phyloP scores from a whole-genome alignment of 306 rosid genomes.

The Delonix regia region DNA sequence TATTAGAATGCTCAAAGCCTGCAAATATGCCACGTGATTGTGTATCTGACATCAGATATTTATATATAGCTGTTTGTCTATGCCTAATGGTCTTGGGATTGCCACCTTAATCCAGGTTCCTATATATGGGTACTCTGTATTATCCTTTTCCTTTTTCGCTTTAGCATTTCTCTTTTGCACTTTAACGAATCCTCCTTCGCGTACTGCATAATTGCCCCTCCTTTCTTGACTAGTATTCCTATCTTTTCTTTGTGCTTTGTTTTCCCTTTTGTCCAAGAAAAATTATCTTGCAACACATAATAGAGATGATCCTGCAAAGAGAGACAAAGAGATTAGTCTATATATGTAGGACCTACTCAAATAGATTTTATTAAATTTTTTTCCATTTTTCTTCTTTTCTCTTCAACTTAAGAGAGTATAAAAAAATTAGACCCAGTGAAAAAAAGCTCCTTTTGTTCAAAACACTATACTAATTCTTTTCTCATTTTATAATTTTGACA shows the following conservation, averaged over 20 bases:
- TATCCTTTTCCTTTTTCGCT: conserved; percentile 49
- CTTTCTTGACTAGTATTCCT: neutral
- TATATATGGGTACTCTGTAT: conserved; percentile 12
- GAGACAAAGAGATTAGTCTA: neutral
- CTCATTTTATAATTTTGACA: neutral
- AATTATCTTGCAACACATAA: neutral
- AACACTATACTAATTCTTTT: neutral
- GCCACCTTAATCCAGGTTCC: conserved; percentile 46
- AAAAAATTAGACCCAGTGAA: too few relatives aligned
- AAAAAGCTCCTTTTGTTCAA: neutral
- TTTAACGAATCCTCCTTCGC: conserved; percentile 40
- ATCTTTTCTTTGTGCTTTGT: neutral
- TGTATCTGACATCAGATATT: conserved; percentile 55
- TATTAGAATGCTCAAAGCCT: conserved; percentile 30
- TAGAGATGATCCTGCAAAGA: neutral
- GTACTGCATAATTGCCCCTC: neutral
- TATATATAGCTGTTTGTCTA: conserved; percentile 29
- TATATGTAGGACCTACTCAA: too few relatives aligned
- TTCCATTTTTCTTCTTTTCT: neutral
- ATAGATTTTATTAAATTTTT: too few relatives aligned
- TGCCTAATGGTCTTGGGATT: conserved; percentile 60
- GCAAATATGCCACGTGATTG: conserved; percentile 59
- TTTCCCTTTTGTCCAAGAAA: neutral
- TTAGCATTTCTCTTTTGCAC: conserved; percentile 68
- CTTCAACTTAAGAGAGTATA: neutral